Evolutionary conservation across 495 filamentous ascomycete genomes (phyloP), one percentile per base, ranked within the genome.

Genomic region (Penicillium pancosmium): DNA sequence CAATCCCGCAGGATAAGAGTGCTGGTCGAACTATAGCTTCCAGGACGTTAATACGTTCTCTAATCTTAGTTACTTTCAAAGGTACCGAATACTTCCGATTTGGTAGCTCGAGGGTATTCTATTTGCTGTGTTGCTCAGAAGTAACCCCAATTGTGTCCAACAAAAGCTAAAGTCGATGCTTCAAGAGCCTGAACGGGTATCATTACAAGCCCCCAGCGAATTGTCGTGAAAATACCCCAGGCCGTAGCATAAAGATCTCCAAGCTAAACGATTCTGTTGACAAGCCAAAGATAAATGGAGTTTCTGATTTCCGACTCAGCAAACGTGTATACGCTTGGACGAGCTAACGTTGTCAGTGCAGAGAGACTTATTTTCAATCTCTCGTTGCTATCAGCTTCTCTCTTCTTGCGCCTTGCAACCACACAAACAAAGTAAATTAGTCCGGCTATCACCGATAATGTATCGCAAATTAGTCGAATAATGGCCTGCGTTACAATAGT

Each of bases 171-270:
- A 1, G 84, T 73, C 0, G 87, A 86, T 8, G 84, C 82, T 64
- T 92, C 87, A 9, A 91, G 68, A 0, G 88, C 76, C 55, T 84
- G 81, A 0, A 90, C 88, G 0, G 88, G 87, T 1, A 91, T 87
- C 89, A 90, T 92, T 31, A 91, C 76, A 4, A 92, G 71, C 1
- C 89, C 88, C 88, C 88, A 91, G n/a, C 88, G 80, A 57, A 92
- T 90, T 0, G 88, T 90, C 58, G 82, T 89, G 74, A 92, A 91
- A 38, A 91, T 75, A 13, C 86, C 84, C 88, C 87, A 91, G 2
- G 88, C 87, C 3, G 88, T 91, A 1, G 86, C 85, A 70, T 91
- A 91, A 25, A 83, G 78, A 1, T 71, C 62, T 4, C 87, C 87
- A 57, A 91, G 73, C 0, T 78, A 63, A 0, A 92, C 78, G 38